These are phyloP conservation scores for Aspergillus awamori DNA, from an alignment of 2,329 filamentous ascomycete genomes.

Conservation along the genomic window DNA sequence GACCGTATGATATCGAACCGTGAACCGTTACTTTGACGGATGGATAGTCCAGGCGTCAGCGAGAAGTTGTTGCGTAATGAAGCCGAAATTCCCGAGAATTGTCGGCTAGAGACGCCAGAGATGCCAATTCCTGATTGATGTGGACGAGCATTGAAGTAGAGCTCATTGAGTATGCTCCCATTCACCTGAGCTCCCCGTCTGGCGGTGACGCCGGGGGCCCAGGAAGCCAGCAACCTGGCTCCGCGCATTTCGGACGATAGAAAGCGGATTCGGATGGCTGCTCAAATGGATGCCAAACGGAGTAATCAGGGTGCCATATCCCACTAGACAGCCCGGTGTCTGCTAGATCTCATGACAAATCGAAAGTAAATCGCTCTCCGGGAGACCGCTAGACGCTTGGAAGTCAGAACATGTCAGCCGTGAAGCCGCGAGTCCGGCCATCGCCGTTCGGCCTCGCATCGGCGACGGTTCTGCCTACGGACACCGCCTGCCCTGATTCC, in stretches of 20 bases:
- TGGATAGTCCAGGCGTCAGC: conserved; percentile 20
- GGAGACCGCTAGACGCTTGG: conserved; percentile 7
- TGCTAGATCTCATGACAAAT: conserved; percentile 24
- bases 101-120: conserved; percentile 20
- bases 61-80: conserved; percentile 24
- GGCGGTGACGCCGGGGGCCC: conserved; percentile 34
- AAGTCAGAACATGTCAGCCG: conserved; percentile 7
- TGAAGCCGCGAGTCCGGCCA: conserved; percentile 17
- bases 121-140: conserved; percentile 3
- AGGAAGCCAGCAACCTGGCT: conserved; percentile 42
- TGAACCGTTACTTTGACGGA: conserved; percentile 20
- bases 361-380: conserved; percentile 5
- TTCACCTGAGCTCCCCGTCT: conserved; percentile 28
- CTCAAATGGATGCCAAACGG: conserved; percentile 31
- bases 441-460: conserved; percentile 22
- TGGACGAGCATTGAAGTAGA: conserved; percentile 20
- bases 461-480: conserved; percentile 30
- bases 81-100: conserved; percentile 29
- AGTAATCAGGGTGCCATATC: conserved; percentile 36
- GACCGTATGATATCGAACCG: neutral
- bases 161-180: conserved; percentile 21
- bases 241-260: conserved; percentile 45
- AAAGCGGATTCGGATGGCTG: conserved; percentile 26
- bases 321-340: conserved; percentile 20
- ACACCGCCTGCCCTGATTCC: conserved; percentile 29